Conservation (phyloP, 305 asterid genomes). For the Withania somnifera region DNA sequence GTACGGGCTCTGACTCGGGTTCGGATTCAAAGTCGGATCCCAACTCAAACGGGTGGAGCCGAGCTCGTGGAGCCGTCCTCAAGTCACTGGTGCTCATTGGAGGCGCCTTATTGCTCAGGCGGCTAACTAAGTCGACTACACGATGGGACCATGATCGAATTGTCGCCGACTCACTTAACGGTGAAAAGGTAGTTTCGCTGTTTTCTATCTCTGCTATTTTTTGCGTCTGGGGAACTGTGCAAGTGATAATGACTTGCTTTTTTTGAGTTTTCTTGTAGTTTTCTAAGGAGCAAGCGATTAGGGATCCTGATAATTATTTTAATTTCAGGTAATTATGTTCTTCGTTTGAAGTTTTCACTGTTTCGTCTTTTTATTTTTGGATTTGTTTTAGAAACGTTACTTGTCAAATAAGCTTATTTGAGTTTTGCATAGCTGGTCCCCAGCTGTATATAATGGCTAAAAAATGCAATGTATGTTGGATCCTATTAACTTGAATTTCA, state of each 20-base stretch:
- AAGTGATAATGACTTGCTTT: background rate
- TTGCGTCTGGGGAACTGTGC: background rate
- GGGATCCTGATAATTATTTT: slow-evolving; percentile 93
- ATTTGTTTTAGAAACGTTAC: background rate
- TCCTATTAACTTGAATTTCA: background rate
- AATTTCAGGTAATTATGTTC: slow-evolving; percentile 60
- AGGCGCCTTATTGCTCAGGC: slow-evolving; percentile 80
- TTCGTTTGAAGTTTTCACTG: background rate
- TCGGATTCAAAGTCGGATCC: slow-evolving; percentile 37
- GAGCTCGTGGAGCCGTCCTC: slow-evolving; percentile 64
- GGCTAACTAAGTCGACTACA: slow-evolving; percentile 90
- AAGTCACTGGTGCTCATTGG: slow-evolving; percentile 71
- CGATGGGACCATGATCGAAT: slow-evolving; percentile 94
- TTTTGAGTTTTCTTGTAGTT: slow-evolving; percentile 30
- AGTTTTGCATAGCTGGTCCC: background rate
- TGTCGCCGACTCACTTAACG: slow-evolving; percentile 86
- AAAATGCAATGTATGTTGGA: background rate
- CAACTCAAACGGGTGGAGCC: slow-evolving; percentile 59
- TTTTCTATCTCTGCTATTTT: background rate
- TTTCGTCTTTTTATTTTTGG: background rate
- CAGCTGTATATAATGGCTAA: background rate
- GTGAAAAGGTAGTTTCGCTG: slow-evolving; percentile 51
- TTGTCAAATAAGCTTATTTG: background rate
- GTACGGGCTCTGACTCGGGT: slow-evolving; percentile 52
- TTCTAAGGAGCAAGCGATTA: slow-evolving; percentile 88